Base-by-base conservation (phyloP, 257 asterid genomes). In the Pogostemon cablin region DNA sequence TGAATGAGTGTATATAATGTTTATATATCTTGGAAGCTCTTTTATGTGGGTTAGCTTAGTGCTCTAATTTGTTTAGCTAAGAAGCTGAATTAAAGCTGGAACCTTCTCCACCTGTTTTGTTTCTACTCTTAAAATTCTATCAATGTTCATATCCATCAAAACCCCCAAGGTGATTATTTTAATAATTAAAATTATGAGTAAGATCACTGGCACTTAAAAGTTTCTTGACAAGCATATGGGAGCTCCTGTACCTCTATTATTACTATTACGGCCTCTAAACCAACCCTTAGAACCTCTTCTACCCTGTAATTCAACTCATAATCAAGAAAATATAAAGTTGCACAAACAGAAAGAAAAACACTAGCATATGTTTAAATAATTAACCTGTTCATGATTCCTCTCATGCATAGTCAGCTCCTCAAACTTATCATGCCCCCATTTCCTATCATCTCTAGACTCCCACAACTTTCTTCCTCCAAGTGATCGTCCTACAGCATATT, bases 381-480 rank as follows among this genome's bases (percentile, higher is more conserved):
- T 80, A 79, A 93, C 99, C 88, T 84, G 91, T 3, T 84, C 96
- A 75, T 82, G 79, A 53, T 75, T 81, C 78, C 87, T 84, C 75
- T 89, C 96, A 59, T 86, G 93, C 65, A 77, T 47, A 58, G 85
- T 85, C 81, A 89, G 78, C 83, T 93, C 99, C 78, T 93, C 99
- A 76, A 86, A 93, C 85, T 93, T 93, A 87, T 93, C 99, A 75
- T 93, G 99, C 54, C 99, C 99, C 99, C 99, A 93, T 86, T 93
- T 93, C 80, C 86, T 82, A 46, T 87, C 96, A 86, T 93, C 98
- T 81, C 84, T 90, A 35, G 92, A 87, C 69, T 93, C 97, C 98
- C 98, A 93, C 73, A 89, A 78, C 80, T 81, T 87, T 72, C 95
- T 89, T 72, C 96, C 96, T 67, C 96, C 96, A 81, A 89, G 86